Base-by-base conservation (phyloP, 2,329 filamentous ascomycete genomes). In the Coccinonectria pachysandricola region DNA sequence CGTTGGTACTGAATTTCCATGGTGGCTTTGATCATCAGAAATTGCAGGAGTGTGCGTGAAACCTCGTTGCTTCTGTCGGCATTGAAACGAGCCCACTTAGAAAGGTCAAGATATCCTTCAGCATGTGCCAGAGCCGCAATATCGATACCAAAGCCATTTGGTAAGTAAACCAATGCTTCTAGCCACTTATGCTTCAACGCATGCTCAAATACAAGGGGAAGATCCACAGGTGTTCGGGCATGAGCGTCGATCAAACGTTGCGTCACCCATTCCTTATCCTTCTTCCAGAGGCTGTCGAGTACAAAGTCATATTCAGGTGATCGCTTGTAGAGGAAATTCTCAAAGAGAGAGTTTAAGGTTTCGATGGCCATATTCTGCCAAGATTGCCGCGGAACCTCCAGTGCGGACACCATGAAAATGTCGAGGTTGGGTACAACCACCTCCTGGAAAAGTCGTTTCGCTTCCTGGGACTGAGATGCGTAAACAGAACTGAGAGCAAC, bases 221-320 rank as follows among this genome's bases (percentile, higher is more conserved):
- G 43, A 31, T 63, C 60, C 4, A 53, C 50, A n/a, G 60, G 81
- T 46, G 83, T 79, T 24, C 80, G 61, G 6, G 85, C 84, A 46
- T 92, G 84, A 25, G 92, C 79, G 20, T 78, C 79, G 51, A 88
- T 75, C 17, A 98, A 72, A 32, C 82, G 75, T 37, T 78, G 72
- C 7, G 79, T 78, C 10, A 96, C 81, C 80, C 86, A 96, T 12
- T 79, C 70, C 40, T 78, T 82, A 49, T 96, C 85, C 49, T 91
- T 86, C 41, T 80, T 78, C 87, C 88, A 96, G 5, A 94, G 61
- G 32, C 85, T 87, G 48, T 94, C 79, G 31, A 98, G 70, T 9
- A 94, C 88, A 37, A 95, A 92, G 39, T 87, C 78, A 50, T 84
- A 81, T 29, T 87, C 74, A 4, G 77, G 68, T 8, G 85, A 75